Conservation (phyloP, 2,329 filamentous ascomycete genomes). For the Botrytis pseudocinerea region DNA sequence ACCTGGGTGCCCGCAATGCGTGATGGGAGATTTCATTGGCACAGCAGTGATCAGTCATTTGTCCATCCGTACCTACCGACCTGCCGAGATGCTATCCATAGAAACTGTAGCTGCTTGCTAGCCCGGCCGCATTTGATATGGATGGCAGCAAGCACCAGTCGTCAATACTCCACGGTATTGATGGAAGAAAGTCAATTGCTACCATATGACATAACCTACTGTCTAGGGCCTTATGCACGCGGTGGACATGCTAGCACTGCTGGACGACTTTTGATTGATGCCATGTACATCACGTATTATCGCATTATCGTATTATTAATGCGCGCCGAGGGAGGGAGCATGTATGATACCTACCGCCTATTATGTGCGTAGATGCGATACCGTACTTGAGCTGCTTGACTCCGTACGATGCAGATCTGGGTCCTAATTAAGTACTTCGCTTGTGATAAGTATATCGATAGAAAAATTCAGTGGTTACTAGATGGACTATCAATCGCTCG, state of each 20-base stretch:
- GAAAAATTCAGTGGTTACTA: background rate
- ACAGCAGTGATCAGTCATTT: background rate
- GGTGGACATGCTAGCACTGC: background rate
- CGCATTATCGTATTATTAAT: background rate
- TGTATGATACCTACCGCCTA: background rate
- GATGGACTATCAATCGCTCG: background rate
- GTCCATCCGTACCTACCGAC: background rate
- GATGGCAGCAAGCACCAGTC: background rate
- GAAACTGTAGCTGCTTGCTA: background rate
- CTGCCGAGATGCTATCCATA: background rate
- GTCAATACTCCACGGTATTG: background rate
- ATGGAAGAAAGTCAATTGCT: background rate
- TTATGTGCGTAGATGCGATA: background rate
- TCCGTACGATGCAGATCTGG: background rate
- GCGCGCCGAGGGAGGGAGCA: background rate
- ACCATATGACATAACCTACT: background rate
- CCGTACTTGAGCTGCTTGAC: background rate
- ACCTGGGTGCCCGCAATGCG: background rate
- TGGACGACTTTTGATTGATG: background rate
- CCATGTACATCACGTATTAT: background rate
- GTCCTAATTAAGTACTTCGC: background rate
- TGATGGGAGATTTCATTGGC: background rate
- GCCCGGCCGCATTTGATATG: background rate
- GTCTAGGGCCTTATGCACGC: background rate
- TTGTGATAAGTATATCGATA: background rate